Evolutionary conservation across 345 rosid genomes (phyloP), one percentile per base, ranked within the genome.

Genomic region (Sisymbrium altissimum): DNA sequence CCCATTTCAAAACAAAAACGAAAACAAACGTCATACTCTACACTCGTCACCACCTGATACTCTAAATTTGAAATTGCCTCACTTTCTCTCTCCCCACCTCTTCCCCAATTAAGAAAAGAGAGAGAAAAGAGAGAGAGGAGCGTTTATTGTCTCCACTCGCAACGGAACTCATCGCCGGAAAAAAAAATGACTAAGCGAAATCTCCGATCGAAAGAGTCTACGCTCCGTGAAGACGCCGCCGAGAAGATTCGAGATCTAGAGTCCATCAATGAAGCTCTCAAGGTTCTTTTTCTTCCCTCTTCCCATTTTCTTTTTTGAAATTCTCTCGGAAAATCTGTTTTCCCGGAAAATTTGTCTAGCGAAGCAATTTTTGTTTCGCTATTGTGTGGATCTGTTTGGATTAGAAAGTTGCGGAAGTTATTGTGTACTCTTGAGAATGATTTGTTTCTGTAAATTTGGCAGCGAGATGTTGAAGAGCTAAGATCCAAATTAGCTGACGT

Each of bases 381-480:
- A 7, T 65, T 55, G 9, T 17, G 14, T 5, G 1, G 3, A 35
- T 1, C 3, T n/a, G n/a, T 4, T 3, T 29, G 5, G 4, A 29
- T 2, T 2, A 29, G 2, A 2, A 0, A 3, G 32, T 29, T 29
- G 0, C 32, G 3, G 3, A 0, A 29, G 7, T 32, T 7, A 4
- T 7, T 32, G 5, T 58, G 36, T 58, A 14, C 14, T 57, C 11
- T 48, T 71, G 29, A 12, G 60, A 72, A 30, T 43, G 30, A 29
- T 60, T 27, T 73, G 14, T 52, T 17, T 59, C 7, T 10, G 25
- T 43, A 59, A 67, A n/a, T n/a, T 32, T 78, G 67, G 64, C 90
- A 89, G 98, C 75, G 83, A 56, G 90, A 88, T 80, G 84, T 91
- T 15, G 87, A 84, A 74, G 89, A 86, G 59, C 72, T 88, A 75